A percentile compares a stretch with the other conserved stretches of the same genome.
Evolutionary conservation across 345 rosid species (phyloP).

Genomic region (Eucalyptus coolabah): DNA sequence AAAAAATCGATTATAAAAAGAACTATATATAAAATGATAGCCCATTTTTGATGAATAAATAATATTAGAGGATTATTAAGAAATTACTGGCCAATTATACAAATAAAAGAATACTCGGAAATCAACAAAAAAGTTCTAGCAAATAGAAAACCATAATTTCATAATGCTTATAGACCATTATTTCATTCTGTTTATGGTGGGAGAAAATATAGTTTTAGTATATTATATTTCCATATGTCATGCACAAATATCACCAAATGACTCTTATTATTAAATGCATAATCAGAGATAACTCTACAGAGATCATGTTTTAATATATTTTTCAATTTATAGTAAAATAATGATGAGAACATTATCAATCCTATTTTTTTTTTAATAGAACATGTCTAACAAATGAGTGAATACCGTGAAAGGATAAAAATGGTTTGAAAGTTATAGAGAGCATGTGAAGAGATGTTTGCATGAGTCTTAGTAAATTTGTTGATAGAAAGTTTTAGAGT

Average conservation of each 20-base stretch:
- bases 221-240: background rate
- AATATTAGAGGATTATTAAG: background rate
- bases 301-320: background rate
- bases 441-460: too few relatives aligned
- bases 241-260: background rate
- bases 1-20: too few relatives aligned
- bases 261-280: background rate
- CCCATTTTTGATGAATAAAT: background rate
- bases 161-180: background rate
- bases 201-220: too few relatives aligned
- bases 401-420: too few relatives aligned
- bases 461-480: too few relatives aligned
- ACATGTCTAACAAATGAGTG: background rate
- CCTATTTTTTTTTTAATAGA: background rate
- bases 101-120: too few relatives aligned
- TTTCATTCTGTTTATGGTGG: background rate
- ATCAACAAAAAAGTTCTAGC: background rate
- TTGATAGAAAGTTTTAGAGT: too few relatives aligned
- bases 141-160: background rate
- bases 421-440: too few relatives aligned
- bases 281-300: background rate
- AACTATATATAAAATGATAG: background rate
- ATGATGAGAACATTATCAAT: background rate
- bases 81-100: background rate
- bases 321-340: too few relatives aligned